Evolutionary conservation across 1,284 basidiomycete species (phyloP), one percentile per base, ranked within the genome.

Genomic region (Heterobasidion parviporum): DNA sequence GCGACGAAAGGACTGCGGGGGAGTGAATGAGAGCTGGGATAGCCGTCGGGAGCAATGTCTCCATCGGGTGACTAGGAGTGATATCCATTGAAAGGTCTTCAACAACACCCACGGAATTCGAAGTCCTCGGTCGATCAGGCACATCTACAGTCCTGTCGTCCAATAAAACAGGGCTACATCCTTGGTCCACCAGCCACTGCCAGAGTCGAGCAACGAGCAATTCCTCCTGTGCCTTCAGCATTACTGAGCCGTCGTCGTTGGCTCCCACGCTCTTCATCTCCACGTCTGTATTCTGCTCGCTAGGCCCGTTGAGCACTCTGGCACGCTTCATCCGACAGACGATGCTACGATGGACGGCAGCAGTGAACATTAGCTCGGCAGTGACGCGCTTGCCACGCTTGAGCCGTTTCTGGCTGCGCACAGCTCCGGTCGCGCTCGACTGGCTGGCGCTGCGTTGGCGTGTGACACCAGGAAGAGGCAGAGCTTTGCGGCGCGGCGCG

Each of bases 321-420:
- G 20, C 43, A 8, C 44, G 26, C 8, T 35, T 57, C 33, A 48
- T 50, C 52, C 59, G 52, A n/a, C n/a, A 53, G 15, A 64, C 55
- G 56, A 77, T 68, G 54, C 72, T 77, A 54, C 72, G 66, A 57
- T 74, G 72, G 47, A 78, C 62, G 7, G 73, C 65, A 1, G 70
- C 72, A 50, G 70, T 62, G 65, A 75, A 75, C 57, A 69, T 68
- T 16, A 74, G 61, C 52, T 78, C 75, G 15, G 66, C 67, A 1
- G 68, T 61, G 14, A 68, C 66, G 16, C 67, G 71, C 57, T 60
- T 70, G 54, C 66, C 68, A 62, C 69, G 75, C 54, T 67, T 68
- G 14, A 63, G 61, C 47, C 68, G 66, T 61, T 73, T 72, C n/a
- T 41, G 38, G 12, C 32, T 53, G 46, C 45, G 46, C n/a, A 33